Percentiles rank a stretch among this genome's conserved stretches.
Conservation (phyloP, 371 early-diverging fungal genomes). For the Mucor mucedo region DNA sequence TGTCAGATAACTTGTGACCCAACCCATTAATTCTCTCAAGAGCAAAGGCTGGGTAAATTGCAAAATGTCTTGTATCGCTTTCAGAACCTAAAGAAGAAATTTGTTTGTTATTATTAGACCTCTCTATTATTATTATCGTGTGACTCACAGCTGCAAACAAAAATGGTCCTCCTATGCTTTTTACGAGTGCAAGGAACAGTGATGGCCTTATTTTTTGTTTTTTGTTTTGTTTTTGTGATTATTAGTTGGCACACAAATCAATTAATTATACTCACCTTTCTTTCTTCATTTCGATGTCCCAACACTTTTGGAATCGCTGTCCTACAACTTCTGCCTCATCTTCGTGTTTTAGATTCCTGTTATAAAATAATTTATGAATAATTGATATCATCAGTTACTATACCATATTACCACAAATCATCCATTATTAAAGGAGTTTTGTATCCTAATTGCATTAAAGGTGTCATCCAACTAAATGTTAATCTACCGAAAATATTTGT, state of each 20-base stretch:
- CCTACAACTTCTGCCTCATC: slow-evolving; percentile 74
- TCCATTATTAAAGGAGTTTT: slow-evolving; percentile 72
- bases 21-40: slow-evolving; percentile 74
- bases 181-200: slow-evolving; percentile 66
- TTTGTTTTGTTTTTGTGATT: neutral
- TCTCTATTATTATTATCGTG: neutral
- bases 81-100: slow-evolving; percentile 60
- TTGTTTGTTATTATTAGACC: neutral
- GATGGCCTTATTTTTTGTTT: slow-evolving; percentile 58
- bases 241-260: neutral
- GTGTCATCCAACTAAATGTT: slow-evolving; percentile 92
- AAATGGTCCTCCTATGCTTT: slow-evolving; percentile 73
- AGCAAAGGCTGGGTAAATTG: slow-evolving; percentile 87
- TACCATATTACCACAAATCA: slow-evolving; percentile 75
- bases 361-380: slow-evolving; percentile 19
- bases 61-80: slow-evolving; percentile 78
- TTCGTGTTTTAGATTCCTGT: slow-evolving; percentile 61
- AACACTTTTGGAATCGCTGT: slow-evolving; percentile 71
- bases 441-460: slow-evolving; percentile 83
- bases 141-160: slow-evolving; percentile 61
- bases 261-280: slow-evolving; percentile 44
- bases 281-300: slow-evolving; percentile 71
- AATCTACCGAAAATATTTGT: slow-evolving; percentile 87
- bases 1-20: slow-evolving; percentile 64
- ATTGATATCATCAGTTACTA: neutral